Base-by-base conservation (phyloP, 352 stramenopile genomes). In the Phytophthora melonis region DNA sequence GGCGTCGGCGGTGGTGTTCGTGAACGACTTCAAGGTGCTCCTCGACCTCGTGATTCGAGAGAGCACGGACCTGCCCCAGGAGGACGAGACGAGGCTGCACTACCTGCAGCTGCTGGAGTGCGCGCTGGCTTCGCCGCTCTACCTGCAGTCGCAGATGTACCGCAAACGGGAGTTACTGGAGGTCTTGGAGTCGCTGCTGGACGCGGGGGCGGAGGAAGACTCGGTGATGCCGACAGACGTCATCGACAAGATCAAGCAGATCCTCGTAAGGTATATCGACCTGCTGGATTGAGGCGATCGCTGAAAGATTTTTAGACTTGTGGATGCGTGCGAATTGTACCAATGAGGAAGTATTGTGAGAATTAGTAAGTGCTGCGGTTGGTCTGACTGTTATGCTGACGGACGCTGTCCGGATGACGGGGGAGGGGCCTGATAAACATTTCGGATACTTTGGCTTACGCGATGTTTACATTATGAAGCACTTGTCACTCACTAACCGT, bases 21-120 rank as follows among this genome's bases (percentile, higher is more conserved):
- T 91, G 18, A 94, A 94, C 57, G 87, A 94, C 59, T 90, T 91
- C 41, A 94, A 93, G 59, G 66, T 94, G 36, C 66, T 94, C 39
- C 54, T 94, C 5, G 87, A 94, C 70, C 77, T 94, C 39, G 32
- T 90, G 18, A 81, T 94, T 59, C 78, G 87, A 34, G 87, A 94
- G 50, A 85, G 79, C 23, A 83, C 72, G 1, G 87, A 94, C 65
- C 68, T 89, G 18, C 83, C 87, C 43, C 77, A 84, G 4, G 81
- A 90, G 16, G 83, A 92, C 36, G 10, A 60, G 8, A 75, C 77
- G 30, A 79, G 85, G 4, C 57, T 81, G 14, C 47, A 81, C 32
- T 91, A 87, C 36, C 70, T 93, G 27, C 19, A 63, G n/a, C 57
- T 91, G 58, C 68, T 94, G 58, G 80, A 90, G 54, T 63, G 72